Base-by-base conservation (phyloP, 1,284 basidiomycete genomes). In the Erythrobasidium hasegawianum region DNA sequence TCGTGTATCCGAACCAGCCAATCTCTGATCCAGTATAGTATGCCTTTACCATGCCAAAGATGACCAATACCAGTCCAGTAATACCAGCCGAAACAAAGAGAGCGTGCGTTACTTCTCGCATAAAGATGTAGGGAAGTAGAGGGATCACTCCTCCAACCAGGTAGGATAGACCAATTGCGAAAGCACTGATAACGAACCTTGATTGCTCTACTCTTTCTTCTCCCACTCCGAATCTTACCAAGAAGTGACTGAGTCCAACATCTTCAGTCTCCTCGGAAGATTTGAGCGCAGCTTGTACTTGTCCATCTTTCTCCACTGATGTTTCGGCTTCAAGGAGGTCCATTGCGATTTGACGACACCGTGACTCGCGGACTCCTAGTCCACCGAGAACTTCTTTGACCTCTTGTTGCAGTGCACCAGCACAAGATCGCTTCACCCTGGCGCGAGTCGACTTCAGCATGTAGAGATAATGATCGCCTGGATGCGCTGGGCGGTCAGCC, bases 341-440 rank as follows among this genome's bases (percentile, higher is more conserved):
- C 68, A 84, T 82, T 0, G 92, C 89, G 24, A 97, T 89, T 27
- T 85, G 82, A 14, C 85, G 82, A 65, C 88, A 90, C 7, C 91
- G 84, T 52, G 82, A 82, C 73, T 91, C 87, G 71, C 92, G 88
- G 33, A 98, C 84, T 53, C 95, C 95, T 54, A 96, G 83, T 0
- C 89, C 87, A 1, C 87, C 89, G 11, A 97, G 85, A 2, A 98
- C 85, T 47, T 85, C 87, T 69, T 87, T 82, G 0, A 97, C 92
- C 77, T 97, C 94, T 57, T 94, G 85, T 78, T 97, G 90, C 85
- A 97, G 89, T 80, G 97, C 94, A 64, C 90, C 90, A 20, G 85
- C 84, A 76, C 95, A 97, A 58, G 87, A 90, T n/a, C 90, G 85
- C 3, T 84, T 77, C 14, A 97, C 91, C 43, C 93, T 86, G 16